These are phyloP conservation scores for Lolium multiflorum DNA, from an alignment of 176 grass and related monocot genomes.

Conservation along the genomic window DNA sequence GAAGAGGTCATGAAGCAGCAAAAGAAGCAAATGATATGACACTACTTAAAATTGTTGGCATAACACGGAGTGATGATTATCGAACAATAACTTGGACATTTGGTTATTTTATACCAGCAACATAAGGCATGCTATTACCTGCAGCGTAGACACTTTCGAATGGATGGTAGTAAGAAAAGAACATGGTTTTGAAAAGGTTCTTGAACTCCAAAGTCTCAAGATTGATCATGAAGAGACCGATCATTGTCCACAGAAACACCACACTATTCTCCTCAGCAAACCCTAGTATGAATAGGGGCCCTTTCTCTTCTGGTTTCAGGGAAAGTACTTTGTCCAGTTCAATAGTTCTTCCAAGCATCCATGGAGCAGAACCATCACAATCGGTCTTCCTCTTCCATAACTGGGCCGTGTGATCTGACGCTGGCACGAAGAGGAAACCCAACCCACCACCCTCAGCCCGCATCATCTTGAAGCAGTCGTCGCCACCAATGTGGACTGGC, in stretches of 20 bases:
- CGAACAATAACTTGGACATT: no score
- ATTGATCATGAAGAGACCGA: background rate
- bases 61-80: background rate
- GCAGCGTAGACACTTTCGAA: background rate
- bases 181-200: background rate
- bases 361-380: background rate
- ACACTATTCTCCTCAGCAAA: background rate
- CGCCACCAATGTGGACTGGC: background rate
- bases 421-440: background rate
- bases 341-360: background rate
- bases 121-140: background rate
- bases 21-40: no score
- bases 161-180: background rate
- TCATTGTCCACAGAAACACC: background rate
- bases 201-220: conserved; percentile 8
- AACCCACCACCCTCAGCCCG: background rate
- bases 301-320: background rate
- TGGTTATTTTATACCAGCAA: background rate
- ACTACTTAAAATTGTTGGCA: no score
- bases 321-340: background rate
- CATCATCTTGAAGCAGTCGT: background rate
- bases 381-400: background rate
- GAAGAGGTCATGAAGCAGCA: no score
- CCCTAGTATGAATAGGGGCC: background rate
- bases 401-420: background rate